phyloP scores from a whole-genome alignment of 2,329 filamentous ascomycete species.

The Cylindrodendrum hubeiense region DNA sequence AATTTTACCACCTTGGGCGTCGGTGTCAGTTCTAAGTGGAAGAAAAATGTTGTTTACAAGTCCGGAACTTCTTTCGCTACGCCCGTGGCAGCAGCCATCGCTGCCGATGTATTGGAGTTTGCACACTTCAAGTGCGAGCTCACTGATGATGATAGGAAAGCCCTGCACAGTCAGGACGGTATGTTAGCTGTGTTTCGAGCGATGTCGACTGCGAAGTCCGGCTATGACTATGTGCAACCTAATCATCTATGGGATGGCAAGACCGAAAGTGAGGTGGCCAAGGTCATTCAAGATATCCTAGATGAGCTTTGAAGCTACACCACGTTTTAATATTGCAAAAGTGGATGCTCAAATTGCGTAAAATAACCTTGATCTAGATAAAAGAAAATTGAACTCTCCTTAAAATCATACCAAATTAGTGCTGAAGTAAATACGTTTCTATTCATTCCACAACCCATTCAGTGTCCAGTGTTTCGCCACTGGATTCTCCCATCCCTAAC shows the following conservation, averaged over 20 bases:
- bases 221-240: background rate
- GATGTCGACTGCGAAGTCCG: background rate
- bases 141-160: background rate
- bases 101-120: conserved; percentile 15
- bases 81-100: conserved; percentile 30
- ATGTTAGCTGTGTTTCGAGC: background rate
- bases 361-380: too few species aligned
- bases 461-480: too few species aligned
- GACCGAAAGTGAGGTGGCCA: background rate
- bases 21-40: conserved; percentile 4
- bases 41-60: conserved; percentile 6
- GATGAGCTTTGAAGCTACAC: background rate
- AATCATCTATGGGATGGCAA: background rate
- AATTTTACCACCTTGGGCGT: conserved; percentile 23
- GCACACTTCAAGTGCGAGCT: background rate
- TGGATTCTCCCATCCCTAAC: too few species aligned
- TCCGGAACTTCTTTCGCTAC: conserved; percentile 30
- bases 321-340: too few species aligned
- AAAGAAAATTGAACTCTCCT: too few species aligned
- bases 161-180: background rate
- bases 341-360: too few species aligned
- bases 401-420: too few species aligned
- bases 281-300: background rate
- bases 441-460: too few species aligned
- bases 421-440: too few species aligned